These are phyloP conservation scores for Piloderma croceum DNA, from an alignment of 768 basidiomycete genomes.

Conservation along the genomic window DNA sequence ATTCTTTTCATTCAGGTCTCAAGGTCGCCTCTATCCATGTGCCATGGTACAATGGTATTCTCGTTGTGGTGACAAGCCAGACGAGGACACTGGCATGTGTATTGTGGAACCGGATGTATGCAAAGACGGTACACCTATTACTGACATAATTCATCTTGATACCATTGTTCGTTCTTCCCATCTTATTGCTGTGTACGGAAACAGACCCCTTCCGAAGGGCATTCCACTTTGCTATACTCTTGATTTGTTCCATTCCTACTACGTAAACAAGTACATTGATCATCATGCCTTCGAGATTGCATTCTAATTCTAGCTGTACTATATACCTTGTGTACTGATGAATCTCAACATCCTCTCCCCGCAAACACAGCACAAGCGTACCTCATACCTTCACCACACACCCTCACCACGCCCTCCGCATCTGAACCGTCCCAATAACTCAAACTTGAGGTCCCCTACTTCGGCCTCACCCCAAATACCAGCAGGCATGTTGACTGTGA, in stretches of 20 bases:
- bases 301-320: too few species aligned
- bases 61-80: constrained; percentile 13
- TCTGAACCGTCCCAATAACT: too few species aligned
- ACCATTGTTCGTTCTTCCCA: constrained; percentile 16
- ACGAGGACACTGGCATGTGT: constrained; percentile 25
- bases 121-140: constrained; percentile 1
- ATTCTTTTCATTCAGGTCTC: constrained; percentile 21
- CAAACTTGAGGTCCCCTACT: too few species aligned
- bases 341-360: too few species aligned
- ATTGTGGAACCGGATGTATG: constrained; percentile 24
- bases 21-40: constrained; percentile 16
- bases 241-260: constrained; percentile 2
- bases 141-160: constrained; percentile 19
- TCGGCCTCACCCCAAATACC: too few species aligned
- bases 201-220: background rate
- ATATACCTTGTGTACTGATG: too few species aligned
- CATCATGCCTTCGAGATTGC: constrained; percentile 3
- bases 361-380: too few species aligned
- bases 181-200: constrained; percentile 16
- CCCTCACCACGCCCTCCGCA: too few species aligned
- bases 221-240: constrained; percentile 5
- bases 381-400: too few species aligned
- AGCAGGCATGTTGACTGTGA: too few species aligned
- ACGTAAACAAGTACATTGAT: constrained; percentile 4
- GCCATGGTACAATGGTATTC: constrained; percentile 23